Base-by-base conservation (phyloP, 495 filamentous ascomycete genomes). In the Xylaria cubensis region DNA sequence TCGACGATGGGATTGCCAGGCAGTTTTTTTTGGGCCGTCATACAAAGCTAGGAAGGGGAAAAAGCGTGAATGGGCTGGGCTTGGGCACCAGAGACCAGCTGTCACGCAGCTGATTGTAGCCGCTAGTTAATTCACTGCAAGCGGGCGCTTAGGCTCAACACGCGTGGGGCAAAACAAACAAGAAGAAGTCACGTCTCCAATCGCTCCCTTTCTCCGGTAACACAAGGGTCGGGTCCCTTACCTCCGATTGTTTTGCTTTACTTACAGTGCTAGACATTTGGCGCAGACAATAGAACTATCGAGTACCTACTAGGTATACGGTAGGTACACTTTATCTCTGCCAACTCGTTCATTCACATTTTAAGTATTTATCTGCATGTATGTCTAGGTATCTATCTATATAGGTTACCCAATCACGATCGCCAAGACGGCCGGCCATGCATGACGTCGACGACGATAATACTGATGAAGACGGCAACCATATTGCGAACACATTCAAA, bases 11-110 rank as follows among this genome's bases (percentile, higher is more conserved):
- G 50, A 71, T 71, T 21, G 62, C 46, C 62, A 53, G 69, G 34
- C 41, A 53, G 29, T 41, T 72, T 67, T 66, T 64, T 66, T 72
- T 72, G 42, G 70, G 70, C 70, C 51, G 63, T 64, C 70, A 72
- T 71, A 32, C 46, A 65, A 59, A 69, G 19, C 51, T 17, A 13
- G 24, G 29, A 32, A 48, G 59, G 26, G 48, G 34, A 29, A 63
- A 65, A 65, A n/a, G 69, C 69, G 61, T 41, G 69, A 55, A 21
- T 36, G 69, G 46, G 3, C 15, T 61, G 26, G 34, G 34, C 9
- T 58, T 68, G 50, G 53, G 51, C 46, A 58, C 34, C 26, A 48
- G 59, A 17, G 21, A 46, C 5, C 69, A 71, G 69, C 61, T 58
- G 61, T 36, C 46, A 13, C 1, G 2, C 39, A 21, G 50, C n/a